Evolutionary conservation across 495 filamentous ascomycete genomes (phyloP).

Genomic region (Neurospora sp.): DNA sequence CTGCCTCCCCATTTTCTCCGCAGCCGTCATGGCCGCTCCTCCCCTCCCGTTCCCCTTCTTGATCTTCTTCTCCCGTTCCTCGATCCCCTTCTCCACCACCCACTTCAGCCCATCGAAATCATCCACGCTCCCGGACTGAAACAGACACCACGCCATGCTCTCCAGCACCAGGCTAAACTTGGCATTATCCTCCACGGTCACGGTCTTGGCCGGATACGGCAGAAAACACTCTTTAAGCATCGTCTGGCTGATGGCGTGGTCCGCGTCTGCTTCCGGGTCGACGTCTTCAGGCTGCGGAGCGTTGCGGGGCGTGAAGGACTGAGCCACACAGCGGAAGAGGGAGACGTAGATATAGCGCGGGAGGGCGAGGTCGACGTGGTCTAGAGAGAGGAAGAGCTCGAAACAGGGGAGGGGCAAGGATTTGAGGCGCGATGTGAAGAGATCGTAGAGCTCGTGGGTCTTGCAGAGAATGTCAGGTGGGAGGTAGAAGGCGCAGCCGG

Average conservation of each 20-base stretch:
- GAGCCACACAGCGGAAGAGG: conserved; percentile 55
- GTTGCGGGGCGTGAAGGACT: conserved; percentile 46
- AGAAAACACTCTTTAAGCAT: conserved; percentile 61
- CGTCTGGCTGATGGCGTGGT: conserved; percentile 40
- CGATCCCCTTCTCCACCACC: conserved; percentile 54
- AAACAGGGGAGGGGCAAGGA: conserved; percentile 62
- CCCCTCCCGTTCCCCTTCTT: conserved; percentile 36
- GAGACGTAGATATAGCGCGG: conserved; percentile 43
- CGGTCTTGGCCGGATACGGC: conserved; percentile 57
- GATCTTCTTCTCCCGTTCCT: conserved; percentile 41
- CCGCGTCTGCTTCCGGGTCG: conserved; percentile 20
- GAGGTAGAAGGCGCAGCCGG: conserved; percentile 16
- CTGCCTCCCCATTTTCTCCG: conserved; percentile 22
- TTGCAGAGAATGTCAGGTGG: conserved; percentile 26
- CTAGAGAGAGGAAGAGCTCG: conserved; percentile 46
- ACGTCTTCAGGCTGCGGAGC: conserved; percentile 38
- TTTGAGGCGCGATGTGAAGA: conserved; percentile 54
- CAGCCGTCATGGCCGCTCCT: conserved; percentile 24
- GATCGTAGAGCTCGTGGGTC: conserved; percentile 58
- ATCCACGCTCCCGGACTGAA: conserved; percentile 27
- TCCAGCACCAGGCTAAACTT: conserved; percentile 74
- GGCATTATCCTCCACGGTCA: conserved; percentile 60
- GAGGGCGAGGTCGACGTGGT: conserved; percentile 23
- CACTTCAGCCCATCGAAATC: conserved; percentile 37
- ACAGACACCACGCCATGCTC: conserved; percentile 53